Base-by-base conservation (phyloP, 2,329 filamentous ascomycete genomes). In the Ascochyta koolunga region DNA sequence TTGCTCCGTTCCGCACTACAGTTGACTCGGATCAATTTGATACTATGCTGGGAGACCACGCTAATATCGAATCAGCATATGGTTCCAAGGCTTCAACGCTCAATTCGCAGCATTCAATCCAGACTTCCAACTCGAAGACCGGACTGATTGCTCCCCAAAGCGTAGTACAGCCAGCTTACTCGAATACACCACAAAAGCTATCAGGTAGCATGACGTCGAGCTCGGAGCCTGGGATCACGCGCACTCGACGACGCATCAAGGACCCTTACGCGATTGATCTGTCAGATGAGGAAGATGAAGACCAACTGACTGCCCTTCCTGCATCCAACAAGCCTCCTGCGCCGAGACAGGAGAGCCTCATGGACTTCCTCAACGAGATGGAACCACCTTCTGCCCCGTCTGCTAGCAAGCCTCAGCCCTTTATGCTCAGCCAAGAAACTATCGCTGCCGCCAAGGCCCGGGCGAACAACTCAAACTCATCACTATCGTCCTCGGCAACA, bases 181-280 rank as follows among this genome's bases (percentile, higher is more conserved):
- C 71, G 19, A 72, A 71, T 44, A 64, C 70, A 0, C 69, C 72
- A 16, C 67, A 70, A 22, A 69, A 72, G n/a, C 60, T 72, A 32
- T 64, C 62, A 21, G 70, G 70, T n/a, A 73, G 60, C 55, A 65
- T 73, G 60, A 58, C 62, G 4, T 64, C 63, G 5, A 61, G 53
- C n/a, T 58, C 67, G 10, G 74, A 78, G 58, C 80, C 73, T 82
- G 61, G 86, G 70, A 88, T 90, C 5, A 83, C 85, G 64, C 85
- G 89, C 48, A 96, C 90, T 68, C 90, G 88, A 38, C 85, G 88
- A 39, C 86, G 91, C 24, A 86, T 92, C 45, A 89, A 85, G 51
- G 95, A 99, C 67, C 95, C 93, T 0, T 98, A 98, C 62, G 91
- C 92, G n/a, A 91, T 98, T 59, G 93, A 97, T 68, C 80, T 74